These are phyloP conservation scores for Grigorovia jiainica DNA, from an alignment of 805 yeast species.

Conservation along the genomic window DNA sequence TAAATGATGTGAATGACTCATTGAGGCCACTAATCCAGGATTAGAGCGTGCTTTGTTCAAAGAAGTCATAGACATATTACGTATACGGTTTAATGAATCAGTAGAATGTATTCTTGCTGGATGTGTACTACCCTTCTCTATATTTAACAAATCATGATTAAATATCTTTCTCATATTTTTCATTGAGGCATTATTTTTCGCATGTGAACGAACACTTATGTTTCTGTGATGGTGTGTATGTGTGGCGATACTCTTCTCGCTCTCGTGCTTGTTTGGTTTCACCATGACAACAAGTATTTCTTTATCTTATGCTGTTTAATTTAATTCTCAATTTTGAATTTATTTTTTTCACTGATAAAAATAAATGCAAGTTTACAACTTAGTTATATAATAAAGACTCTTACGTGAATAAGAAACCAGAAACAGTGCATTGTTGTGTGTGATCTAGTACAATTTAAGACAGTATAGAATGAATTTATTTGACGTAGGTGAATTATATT, in stretches of 20 bases:
- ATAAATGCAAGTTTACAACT: too few species aligned
- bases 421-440: background rate
- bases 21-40: constrained; percentile 5
- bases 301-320: too few species aligned
- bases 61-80: constrained; percentile 27
- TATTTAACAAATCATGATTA: constrained; percentile 17
- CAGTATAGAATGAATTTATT: constrained; percentile 42
- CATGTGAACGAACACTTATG: constrained; percentile 24
- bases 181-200: constrained; percentile 26
- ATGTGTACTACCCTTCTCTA: constrained; percentile 9
- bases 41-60: constrained; percentile 20
- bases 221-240: too few species aligned
- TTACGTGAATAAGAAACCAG: background rate
- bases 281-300: too few species aligned
- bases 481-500: constrained; percentile 36
- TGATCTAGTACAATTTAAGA: too few species aligned
- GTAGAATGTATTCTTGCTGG: constrained; percentile 15
- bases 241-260: too few species aligned
- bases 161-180: constrained; percentile 23
- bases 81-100: constrained; percentile 21
- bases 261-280: too few species aligned
- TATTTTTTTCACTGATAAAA: too few species aligned
- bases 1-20: background rate
- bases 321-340: too few species aligned
- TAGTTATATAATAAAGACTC: too few species aligned